A percentile compares a stretch with the other conserved stretches of the same genome.
These are phyloP conservation scores for Eimeria nieschulzi DNA, from an alignment of 169 alveolate genomes.

Conservation along the genomic window DNA sequence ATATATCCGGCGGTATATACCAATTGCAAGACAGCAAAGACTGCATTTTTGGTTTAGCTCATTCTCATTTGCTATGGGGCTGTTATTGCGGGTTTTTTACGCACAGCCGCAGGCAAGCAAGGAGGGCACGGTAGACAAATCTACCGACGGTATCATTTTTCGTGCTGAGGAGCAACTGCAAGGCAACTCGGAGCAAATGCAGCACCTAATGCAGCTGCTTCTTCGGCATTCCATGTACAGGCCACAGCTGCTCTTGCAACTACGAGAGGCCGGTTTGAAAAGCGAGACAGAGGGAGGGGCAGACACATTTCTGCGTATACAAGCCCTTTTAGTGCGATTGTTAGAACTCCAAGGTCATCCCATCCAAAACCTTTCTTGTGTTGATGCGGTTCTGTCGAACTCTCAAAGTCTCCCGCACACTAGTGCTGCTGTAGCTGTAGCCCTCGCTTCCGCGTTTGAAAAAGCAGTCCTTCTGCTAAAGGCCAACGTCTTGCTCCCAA, in stretches of 20 bases:
- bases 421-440: background rate
- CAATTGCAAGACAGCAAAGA: no score
- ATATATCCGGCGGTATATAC: no score
- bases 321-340: background rate
- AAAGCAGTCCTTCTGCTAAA: background rate
- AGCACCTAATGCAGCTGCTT: background rate
- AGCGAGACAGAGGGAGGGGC: background rate
- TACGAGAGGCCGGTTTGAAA: background rate
- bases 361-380: background rate
- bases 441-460: background rate
- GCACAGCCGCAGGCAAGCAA: no score
- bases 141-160: no score
- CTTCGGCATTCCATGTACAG: background rate
- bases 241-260: background rate
- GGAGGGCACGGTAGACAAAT: no score
- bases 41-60: no score
- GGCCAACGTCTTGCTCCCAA: background rate
- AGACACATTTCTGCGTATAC: background rate
- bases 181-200: background rate
- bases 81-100: no score
- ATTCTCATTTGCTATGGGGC: no score
- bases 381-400: background rate
- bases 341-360: background rate
- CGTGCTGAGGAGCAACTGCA: background rate
- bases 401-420: background rate